Base-by-base conservation (phyloP, 345 rosid species). In the Streptanthus diversifolius region DNA sequence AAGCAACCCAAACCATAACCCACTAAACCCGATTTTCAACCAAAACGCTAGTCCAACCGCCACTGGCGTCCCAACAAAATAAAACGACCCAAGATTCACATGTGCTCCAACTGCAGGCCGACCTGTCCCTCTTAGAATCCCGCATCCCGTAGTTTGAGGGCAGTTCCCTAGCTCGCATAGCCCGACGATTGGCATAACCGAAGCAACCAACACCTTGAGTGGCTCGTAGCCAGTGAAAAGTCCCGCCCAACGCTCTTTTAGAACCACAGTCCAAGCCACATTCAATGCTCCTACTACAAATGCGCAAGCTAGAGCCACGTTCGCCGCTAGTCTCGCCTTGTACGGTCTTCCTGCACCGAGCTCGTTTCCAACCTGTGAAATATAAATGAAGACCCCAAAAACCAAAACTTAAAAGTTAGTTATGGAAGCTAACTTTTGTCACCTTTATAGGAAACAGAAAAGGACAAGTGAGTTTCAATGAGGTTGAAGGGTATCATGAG, bases 111-210 rank as follows among this genome's bases (percentile, higher is more conserved):
- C 78, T 0, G 85, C 87, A 0, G 99, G 97, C 51, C 99, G 67
- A 0, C 95, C 99, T 0, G 90, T 95, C 77, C 97, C 97, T 2
- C 99, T 90, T 0, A 95, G 77, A 77, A 95, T 80, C 63, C 99
- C 99, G 10, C 99, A 95, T 9, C 99, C 99, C 0, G 99, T 88
- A 25, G 99, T 95, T 49, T 95, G 99, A 1, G 99, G 99, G 60
- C 96, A 95, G 73, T 95, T 95, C 4, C 90, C 97, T 35, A 91
- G 87, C 85, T 95, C 99, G 35, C 99, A 95, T 5, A 95, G 80
- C 25, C 99, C 99, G 6, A 90, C 78, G 10, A 95, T 88, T 0
- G 97, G 99, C 87, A 95, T 74, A 30, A 91, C 97, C 1, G 93
- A 85, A 21, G 88, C 89, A 5, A 95, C 99, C 44, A 95, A 77